Percentiles rank a stretch among this genome's conserved stretches.
These are phyloP conservation scores for Biscutella laevigata DNA, from an alignment of 441 rosid genomes.

Conservation along the genomic window DNA sequence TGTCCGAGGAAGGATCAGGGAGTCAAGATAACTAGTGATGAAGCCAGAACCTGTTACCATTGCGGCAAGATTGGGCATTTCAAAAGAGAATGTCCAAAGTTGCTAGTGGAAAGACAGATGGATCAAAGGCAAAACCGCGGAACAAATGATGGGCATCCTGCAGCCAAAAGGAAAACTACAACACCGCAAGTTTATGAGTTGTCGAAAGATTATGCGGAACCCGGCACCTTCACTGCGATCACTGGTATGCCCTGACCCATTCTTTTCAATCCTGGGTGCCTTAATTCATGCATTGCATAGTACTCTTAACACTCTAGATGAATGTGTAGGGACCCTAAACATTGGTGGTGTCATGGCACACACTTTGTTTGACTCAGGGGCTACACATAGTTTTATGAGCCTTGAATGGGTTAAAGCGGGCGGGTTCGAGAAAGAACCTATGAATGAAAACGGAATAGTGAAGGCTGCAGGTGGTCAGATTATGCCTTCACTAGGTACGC, in stretches of 20 bases:
- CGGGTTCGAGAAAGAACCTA: not conserved
- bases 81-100: not conserved
- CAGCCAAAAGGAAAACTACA: not conserved
- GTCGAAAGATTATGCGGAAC: too few relatives aligned
- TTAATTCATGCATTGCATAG: not conserved
- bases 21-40: rapidly evolving
- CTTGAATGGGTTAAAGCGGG: not conserved
- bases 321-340: not conserved
- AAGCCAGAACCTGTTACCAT: not conserved
- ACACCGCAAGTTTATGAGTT: not conserved
- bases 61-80: not conserved
- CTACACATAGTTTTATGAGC: not conserved
- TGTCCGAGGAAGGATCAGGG: not conserved
- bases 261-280: not conserved
- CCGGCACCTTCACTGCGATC: not conserved
- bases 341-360: not conserved
- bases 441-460: not conserved
- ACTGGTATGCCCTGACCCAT: not conserved
- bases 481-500: too few relatives aligned
- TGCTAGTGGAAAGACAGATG: not conserved
- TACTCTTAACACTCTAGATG: not conserved
- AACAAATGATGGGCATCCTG: not conserved
- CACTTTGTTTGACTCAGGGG: not conserved
- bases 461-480: not conserved
- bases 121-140: not conserved